A percentile compares a stretch with the other conserved stretches of the same genome.
Evolutionary conservation across 805 yeast genomes (phyloP).

Genomic region (Ascoidea rubescens): DNA sequence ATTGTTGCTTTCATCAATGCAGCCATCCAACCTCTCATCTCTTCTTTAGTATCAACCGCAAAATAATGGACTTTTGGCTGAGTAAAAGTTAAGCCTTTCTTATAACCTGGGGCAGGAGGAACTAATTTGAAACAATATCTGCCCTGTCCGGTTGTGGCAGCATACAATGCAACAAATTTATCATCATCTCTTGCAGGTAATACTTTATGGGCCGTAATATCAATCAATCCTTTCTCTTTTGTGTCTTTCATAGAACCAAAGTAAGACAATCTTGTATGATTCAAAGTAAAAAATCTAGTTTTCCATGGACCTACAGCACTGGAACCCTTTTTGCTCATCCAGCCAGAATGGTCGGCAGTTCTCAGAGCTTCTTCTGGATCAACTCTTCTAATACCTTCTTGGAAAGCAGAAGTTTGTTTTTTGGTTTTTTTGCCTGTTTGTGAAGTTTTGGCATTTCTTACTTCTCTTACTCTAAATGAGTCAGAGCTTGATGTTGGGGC

Average conservation of each 20-base stretch:
- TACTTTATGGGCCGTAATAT: slow-evolving; percentile 89
- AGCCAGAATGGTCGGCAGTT: slow-evolving; percentile 71
- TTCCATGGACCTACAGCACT: slow-evolving; percentile 86
- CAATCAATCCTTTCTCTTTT: slow-evolving; percentile 85
- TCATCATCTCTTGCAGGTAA: slow-evolving; percentile 76
- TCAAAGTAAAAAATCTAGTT: slow-evolving; percentile 68
- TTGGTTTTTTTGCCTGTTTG: slow-evolving; percentile 26
- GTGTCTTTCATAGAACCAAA: slow-evolving; percentile 67
- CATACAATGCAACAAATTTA: slow-evolving; percentile 72
- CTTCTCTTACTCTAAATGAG: slow-evolving; percentile 8
- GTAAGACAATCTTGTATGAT: slow-evolving; percentile 87
- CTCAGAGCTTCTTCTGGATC: slow-evolving; percentile 69
- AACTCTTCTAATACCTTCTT: slow-evolving; percentile 72
- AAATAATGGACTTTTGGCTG: slow-evolving; percentile 93
- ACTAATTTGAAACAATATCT: slow-evolving; percentile 80
- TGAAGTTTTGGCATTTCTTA: slow-evolving; percentile 9
- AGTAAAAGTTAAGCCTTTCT: slow-evolving; percentile 89
- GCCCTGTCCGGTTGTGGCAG: slow-evolving; percentile 92
- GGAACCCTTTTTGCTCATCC: slow-evolving; percentile 92
- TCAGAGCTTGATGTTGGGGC: not conserved
- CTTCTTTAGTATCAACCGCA: slow-evolving; percentile 85
- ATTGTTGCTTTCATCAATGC: slow-evolving; percentile 92
- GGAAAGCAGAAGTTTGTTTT: slow-evolving; percentile 63
- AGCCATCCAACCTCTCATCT: slow-evolving; percentile 91
- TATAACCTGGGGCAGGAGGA: slow-evolving; percentile 97